Evolutionary conservation across 306 rosid genomes (phyloP).

Genomic region (Corylus americana): DNA sequence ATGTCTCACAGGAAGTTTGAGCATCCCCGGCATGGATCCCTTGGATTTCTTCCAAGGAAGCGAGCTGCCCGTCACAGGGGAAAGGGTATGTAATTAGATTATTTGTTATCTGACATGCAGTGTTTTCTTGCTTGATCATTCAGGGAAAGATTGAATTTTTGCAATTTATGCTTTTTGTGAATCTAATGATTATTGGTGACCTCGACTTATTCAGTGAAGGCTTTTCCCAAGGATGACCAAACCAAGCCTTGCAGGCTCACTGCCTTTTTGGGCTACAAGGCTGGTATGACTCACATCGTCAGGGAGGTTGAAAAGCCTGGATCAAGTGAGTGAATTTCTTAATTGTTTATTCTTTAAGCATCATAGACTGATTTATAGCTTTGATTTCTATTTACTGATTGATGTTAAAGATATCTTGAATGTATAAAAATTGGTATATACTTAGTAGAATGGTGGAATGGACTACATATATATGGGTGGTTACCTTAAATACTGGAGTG

Average conservation of each 20-base stretch:
- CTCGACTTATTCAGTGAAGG: constrained; percentile 60
- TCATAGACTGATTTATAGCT: neutral
- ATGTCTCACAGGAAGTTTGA: constrained; percentile 96
- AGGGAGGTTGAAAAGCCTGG: constrained; percentile 89
- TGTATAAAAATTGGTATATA: neutral
- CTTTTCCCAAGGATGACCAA: constrained; percentile 84
- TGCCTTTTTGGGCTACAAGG: constrained; percentile 84
- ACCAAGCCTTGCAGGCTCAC: constrained; percentile 64
- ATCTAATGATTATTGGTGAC: neutral
- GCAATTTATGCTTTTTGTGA: neutral
- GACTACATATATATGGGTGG: neutral
- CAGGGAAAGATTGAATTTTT: neutral
- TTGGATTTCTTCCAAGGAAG: constrained; percentile 88
- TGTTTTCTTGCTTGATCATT: neutral
- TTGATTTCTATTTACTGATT: no score
- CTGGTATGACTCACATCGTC: constrained; percentile 90
- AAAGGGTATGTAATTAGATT: constrained; percentile 44
- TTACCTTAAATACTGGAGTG: neutral
- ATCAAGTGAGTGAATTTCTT: constrained; percentile 44
- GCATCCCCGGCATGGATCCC: constrained; percentile 87
- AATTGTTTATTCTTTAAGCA: neutral
- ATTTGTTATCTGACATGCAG: neutral
- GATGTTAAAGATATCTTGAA: neutral
- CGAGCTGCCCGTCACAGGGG: constrained; percentile 83
- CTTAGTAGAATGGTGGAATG: neutral